Evolutionary conservation across 1,284 basidiomycete species (phyloP), one percentile per base, ranked within the genome.

Genomic region (Pisolithus thermaeus): DNA sequence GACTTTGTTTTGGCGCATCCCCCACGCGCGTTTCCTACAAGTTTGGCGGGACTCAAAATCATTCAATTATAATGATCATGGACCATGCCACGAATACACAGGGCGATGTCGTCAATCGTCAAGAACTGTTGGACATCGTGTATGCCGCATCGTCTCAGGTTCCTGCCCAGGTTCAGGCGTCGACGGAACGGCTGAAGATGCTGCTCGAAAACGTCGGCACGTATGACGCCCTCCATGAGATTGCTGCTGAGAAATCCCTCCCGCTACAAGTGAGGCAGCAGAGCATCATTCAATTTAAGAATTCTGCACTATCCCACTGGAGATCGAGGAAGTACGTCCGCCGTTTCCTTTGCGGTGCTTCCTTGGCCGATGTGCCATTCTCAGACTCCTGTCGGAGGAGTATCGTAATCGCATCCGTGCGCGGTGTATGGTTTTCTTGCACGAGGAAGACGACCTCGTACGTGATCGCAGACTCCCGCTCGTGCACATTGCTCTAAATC

Each of bases 221-320:
- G 0, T 85, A 78, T 60, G 80, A 87, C 61, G 76, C 76, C n/a
- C 70, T 91, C 43, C 80, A 86, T 57, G 77, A 82, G 57, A 88
- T 91, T 64, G 84, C 87, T 28, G 71, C 79, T 32, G 76, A 81
- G 59, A 71, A 68, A 56, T 67, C 73, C 1, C 65, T 83, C 16
- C 80, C 85, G 16, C 63, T 87, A 27, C 70, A 70, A n/a, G 75
- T 89, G 44, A 80, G 88, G 40, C 81, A 87, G 59, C 83, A 86
- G 61, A 79, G 83, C 39, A 88, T 90, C 56, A 88, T 91, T 52
- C 88, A 90, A 60, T 86, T 90, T 68, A 91, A 91, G 67, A 91
- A 91, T 57, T 72, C 75, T 2, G 83, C 80, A 6, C 61, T 81
- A 4, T 69, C 68, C 47, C 81, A 85, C 58, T 91, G 88, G 88